Evolutionary conservation across 805 yeast genomes (phyloP).

Genomic region (Suhomyces emberorum): DNA sequence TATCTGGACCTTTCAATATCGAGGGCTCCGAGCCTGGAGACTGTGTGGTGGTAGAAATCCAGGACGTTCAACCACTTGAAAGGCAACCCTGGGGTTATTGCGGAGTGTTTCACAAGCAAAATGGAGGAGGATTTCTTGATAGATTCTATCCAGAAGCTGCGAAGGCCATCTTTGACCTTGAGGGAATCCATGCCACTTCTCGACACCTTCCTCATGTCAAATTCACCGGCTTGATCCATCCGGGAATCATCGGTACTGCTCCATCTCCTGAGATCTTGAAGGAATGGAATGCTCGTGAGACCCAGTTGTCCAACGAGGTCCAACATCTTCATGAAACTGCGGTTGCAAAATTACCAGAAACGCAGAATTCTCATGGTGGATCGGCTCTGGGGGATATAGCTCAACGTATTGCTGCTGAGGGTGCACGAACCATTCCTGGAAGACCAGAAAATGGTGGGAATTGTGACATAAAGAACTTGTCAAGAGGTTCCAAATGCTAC

Average conservation of each 20-base stretch:
- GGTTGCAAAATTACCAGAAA: constrained; percentile 43
- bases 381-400: constrained; percentile 27
- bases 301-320: constrained; percentile 29
- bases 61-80: constrained; percentile 51
- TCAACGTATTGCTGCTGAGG: constrained; percentile 32
- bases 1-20: constrained; percentile 48
- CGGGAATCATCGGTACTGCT: constrained; percentile 51
- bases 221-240: constrained; percentile 50
- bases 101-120: constrained; percentile 46
- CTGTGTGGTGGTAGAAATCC: constrained; percentile 46
- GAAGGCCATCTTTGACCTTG: constrained; percentile 51
- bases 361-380: constrained; percentile 39
- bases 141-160: constrained; percentile 49
- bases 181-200: constrained; percentile 48
- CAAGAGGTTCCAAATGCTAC: constrained; percentile 48
- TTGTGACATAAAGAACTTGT: constrained; percentile 50
- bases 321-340: constrained; percentile 28
- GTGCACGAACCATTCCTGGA: constrained; percentile 55
- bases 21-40: constrained; percentile 48
- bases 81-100: constrained; percentile 54
- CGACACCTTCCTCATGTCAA: constrained; percentile 49
- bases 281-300: constrained; percentile 47
- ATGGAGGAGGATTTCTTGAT: constrained; percentile 52
- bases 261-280: constrained; percentile 43
- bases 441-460: constrained; percentile 54